phyloP scores from a whole-genome alignment of 177 flowering plant species.

The Vitis hybrid region DNA sequence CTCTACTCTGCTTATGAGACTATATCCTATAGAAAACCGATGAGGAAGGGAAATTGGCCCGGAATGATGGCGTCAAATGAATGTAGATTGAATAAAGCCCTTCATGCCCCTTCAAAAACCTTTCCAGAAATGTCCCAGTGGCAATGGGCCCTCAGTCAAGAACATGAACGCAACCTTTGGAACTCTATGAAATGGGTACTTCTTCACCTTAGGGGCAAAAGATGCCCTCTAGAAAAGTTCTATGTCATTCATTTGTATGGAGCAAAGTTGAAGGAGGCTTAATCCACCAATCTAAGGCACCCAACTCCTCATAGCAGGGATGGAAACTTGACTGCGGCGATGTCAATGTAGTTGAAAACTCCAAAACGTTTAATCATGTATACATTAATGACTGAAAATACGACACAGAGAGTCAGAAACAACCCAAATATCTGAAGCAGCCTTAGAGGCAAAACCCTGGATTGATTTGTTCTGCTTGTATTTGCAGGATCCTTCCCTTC shows the following conservation, averaged over 20 bases:
- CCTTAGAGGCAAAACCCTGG: too few relatives aligned
- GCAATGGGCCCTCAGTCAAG: constrained; percentile 52
- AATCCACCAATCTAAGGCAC: constrained; percentile 34
- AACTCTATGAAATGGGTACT: constrained; percentile 30
- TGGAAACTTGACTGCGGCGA: constrained; percentile 15
- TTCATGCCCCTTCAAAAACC: constrained; percentile 49
- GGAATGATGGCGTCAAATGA: constrained; percentile 45
- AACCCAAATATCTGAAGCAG: too few relatives aligned
- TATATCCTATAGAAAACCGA: constrained; percentile 45
- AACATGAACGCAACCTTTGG: constrained; percentile 47
- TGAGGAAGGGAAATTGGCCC: constrained; percentile 25
- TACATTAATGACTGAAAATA: constrained; percentile 15
- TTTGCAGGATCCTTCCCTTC: too few relatives aligned
- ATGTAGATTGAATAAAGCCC: constrained; percentile 43
- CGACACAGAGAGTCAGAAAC: too few relatives aligned
- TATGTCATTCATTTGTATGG: constrained; percentile 47
- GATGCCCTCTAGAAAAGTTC: constrained; percentile 55
- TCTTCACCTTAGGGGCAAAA: constrained; percentile 32
- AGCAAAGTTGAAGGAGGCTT: constrained; percentile 39
- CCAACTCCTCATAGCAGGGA: constrained; percentile 24
- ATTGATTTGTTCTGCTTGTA: not conserved
- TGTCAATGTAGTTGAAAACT: constrained; percentile 5
- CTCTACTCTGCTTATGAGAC: too few relatives aligned
- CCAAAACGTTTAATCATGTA: constrained; percentile 22
- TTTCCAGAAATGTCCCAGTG: constrained; percentile 59